These are phyloP conservation scores for Geotrichum bryndzae DNA, from an alignment of 1,139 yeast species.

Conservation along the genomic window DNA sequence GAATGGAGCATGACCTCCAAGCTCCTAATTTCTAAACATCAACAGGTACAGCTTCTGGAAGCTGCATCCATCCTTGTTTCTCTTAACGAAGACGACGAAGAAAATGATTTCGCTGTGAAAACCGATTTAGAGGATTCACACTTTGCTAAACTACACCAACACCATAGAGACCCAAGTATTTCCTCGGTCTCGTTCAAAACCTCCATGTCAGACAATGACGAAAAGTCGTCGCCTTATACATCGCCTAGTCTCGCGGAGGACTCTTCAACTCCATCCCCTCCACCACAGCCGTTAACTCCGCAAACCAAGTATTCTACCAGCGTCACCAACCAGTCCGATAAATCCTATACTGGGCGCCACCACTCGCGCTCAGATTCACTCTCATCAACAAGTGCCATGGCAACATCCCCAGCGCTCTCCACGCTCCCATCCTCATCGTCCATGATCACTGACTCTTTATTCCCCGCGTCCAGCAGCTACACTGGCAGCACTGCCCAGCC, in stretches of 20 bases:
- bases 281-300: constrained; percentile 16
- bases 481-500: background rate
- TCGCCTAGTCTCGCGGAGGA: constrained; percentile 16
- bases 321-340: background rate
- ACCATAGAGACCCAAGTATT: background rate
- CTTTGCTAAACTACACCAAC: constrained; percentile 7
- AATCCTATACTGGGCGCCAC: background rate
- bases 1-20: constrained; percentile 86
- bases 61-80: constrained; percentile 84
- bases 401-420: constrained; percentile 4
- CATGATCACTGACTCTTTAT: constrained; percentile 14
- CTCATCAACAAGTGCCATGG: background rate
- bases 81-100: constrained; percentile 54
- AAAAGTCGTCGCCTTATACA: constrained; percentile 7
- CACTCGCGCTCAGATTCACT: constrained; percentile 8
- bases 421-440: background rate
- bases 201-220: constrained; percentile 1
- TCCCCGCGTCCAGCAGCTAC: constrained; percentile 4
- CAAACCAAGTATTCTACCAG: constrained; percentile 1
- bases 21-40: constrained; percentile 77
- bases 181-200: background rate
- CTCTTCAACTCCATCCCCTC: constrained; percentile 17
- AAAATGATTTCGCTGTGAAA: constrained; percentile 13
- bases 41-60: constrained; percentile 80
- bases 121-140: constrained; percentile 1